A percentile compares a stretch with the other conserved stretches of the same genome.
Evolutionary conservation across 441 rosid species (phyloP).

Genomic region (Biscutella laevigata): DNA sequence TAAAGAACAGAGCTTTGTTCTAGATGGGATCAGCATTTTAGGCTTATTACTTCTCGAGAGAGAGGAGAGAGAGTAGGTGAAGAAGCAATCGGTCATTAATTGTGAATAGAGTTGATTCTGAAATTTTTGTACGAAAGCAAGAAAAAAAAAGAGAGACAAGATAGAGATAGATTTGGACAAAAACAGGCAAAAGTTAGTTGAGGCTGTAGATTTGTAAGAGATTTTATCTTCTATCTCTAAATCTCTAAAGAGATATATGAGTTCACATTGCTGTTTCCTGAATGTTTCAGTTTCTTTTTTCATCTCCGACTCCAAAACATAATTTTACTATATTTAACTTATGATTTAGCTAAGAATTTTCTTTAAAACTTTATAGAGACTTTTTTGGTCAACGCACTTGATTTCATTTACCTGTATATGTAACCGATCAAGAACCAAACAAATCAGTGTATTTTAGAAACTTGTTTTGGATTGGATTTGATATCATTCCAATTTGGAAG

Average conservation of each 20-base stretch:
- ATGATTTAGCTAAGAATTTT: not conserved
- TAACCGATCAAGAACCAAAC: too few species aligned
- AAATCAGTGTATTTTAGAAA: too few species aligned
- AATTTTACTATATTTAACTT: not conserved
- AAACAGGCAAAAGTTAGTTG: too few species aligned
- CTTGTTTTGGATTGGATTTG: too few species aligned
- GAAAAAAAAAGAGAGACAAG: too few species aligned
- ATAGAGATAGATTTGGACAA: too few species aligned
- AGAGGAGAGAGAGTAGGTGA: conserved; percentile 22
- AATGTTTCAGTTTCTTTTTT: not conserved
- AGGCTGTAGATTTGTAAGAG: conserved; percentile 6
- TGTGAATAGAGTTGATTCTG: conserved; percentile 13
- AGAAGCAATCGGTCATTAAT: conserved; percentile 28
- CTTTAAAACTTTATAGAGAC: not conserved
- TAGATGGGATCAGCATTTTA: conserved; percentile 22
- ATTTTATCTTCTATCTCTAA: not conserved
- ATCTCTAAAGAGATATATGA: conserved; percentile 3
- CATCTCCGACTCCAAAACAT: not conserved
- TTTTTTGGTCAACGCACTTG: not conserved
- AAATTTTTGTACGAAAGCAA: too few species aligned
- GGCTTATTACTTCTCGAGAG: not conserved
- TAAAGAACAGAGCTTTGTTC: not conserved
- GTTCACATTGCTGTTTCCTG: conserved; percentile 4
- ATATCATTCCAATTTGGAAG: too few species aligned
- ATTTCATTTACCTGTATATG: too few species aligned